Conservation (phyloP, 2,329 filamentous ascomycete species). For the Calonectria fujianensis region DNA sequence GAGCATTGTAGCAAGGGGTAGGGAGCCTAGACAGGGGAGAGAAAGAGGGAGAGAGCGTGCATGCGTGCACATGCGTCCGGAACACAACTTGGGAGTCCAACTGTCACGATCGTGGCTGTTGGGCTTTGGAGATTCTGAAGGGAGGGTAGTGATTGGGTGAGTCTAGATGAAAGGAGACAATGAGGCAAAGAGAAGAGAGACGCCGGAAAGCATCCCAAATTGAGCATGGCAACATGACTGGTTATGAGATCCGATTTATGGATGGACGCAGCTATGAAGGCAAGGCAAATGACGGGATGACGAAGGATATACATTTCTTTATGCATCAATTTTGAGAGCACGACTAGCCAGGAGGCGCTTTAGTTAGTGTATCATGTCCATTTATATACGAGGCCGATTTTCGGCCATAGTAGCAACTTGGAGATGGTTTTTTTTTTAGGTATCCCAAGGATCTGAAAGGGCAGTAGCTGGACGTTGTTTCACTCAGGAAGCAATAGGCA, state of each 20-base stretch:
- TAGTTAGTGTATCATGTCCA: slow-evolving; percentile 34
- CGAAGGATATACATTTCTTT: slow-evolving; percentile 46
- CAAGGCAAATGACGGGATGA: slow-evolving; percentile 45
- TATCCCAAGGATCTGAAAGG: neutral
- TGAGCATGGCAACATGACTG: slow-evolving; percentile 41
- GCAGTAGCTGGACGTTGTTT: neutral
- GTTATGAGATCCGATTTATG: slow-evolving; percentile 37
- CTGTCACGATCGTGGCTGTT: slow-evolving; percentile 28
- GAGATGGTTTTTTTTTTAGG: neutral
- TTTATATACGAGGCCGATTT: slow-evolving; percentile 37
- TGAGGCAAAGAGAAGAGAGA: slow-evolving; percentile 17
- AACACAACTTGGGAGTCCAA: slow-evolving; percentile 30
- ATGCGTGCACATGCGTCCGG: neutral
- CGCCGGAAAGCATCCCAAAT: slow-evolving; percentile 25
- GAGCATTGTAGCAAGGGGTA: slow-evolving; percentile 1
- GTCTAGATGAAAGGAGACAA: slow-evolving; percentile 12
- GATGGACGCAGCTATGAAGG: slow-evolving; percentile 40
- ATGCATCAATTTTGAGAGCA: slow-evolving; percentile 36
- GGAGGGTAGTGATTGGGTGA: slow-evolving; percentile 15
- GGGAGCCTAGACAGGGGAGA: slow-evolving; percentile 9
- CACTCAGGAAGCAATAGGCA: neutral
- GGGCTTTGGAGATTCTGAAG: slow-evolving; percentile 34
- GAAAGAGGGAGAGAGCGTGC: neutral
- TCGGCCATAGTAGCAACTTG: slow-evolving; percentile 11
- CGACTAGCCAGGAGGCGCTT: slow-evolving; percentile 25